Base-by-base conservation (phyloP, 2,329 filamentous ascomycete genomes). In the Penicillium sp. region DNA sequence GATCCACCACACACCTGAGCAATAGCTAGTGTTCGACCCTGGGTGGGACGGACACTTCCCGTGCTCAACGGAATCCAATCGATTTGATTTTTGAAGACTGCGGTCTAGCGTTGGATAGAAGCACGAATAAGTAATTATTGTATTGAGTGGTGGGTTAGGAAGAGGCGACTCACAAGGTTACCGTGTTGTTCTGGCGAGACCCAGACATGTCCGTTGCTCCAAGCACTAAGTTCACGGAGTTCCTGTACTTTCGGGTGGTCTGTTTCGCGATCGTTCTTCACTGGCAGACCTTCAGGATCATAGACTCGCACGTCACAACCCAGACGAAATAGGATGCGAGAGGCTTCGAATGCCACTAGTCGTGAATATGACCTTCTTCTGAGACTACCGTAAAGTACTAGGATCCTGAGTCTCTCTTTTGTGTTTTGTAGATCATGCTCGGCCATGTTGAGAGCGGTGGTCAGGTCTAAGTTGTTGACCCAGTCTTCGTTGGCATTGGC, bases 121-220 rank as follows among this genome's bases (percentile, higher is more conserved):
- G 11, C 18, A 14, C 31, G 18, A 50, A 31, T 42, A 50, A 49
- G 46, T 14, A 37, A 27, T 12, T 23, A 47, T 9, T 29, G 4
- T 8, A 12, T 40, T 22, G 18, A 9, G 12, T 6, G 23, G 12
- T 35, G 33, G 11, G 27, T 29, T 12, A 20, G 9, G 46, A 18
- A n/a, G 47, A 43, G 11, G 62, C 18, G 9, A 18, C 76, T 62
- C 53, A 83, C 82, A 40, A 88, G 61, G 59, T 84, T 87, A 0
- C 86, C 86, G 59, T 89, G 85, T 70, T 88, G 85, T 65, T 89
- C 86, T 0, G 85, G 85, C 8, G 81, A 83, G 9, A 85, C 73
- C 86, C 85, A 88, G 15, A 88, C 63, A 62, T 88, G 86, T 0
- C 85, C 86, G 62, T 89, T 85, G 51, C 82, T 86, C 86, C 85